A percentile compares a stretch with the other conserved stretches of the same genome.
Evolutionary conservation across 768 basidiomycete species (phyloP).

Genomic region (Royoungia palumana): DNA sequence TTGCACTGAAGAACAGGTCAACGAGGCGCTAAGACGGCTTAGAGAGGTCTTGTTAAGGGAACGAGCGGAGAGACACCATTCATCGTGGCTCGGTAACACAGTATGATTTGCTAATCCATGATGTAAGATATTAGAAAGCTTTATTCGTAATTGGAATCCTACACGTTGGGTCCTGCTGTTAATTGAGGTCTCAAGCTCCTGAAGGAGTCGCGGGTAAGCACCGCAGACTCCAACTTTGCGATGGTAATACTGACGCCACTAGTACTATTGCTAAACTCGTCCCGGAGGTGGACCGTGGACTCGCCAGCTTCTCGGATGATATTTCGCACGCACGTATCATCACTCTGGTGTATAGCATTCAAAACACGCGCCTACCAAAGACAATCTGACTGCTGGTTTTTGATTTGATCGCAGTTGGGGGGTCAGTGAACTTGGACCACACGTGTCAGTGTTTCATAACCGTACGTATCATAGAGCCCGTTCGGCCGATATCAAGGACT

Average conservation of each 20-base stretch:
- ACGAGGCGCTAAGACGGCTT: slow-evolving; percentile 69
- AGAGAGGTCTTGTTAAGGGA: slow-evolving; percentile 36
- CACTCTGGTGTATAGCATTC: slow-evolving; percentile 6
- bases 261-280: too few relatives aligned
- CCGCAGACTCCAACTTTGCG: neutral
- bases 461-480: too few relatives aligned
- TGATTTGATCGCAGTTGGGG: neutral
- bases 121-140: slow-evolving; percentile 5
- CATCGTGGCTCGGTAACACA: neutral
- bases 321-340: too few relatives aligned
- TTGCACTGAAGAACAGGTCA: slow-evolving; percentile 60
- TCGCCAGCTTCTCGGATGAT: too few relatives aligned
- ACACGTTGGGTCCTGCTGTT: neutral
- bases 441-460: slow-evolving; percentile 19
- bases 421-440: slow-evolving; percentile 2
- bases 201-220: neutral
- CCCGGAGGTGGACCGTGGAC: too few relatives aligned
- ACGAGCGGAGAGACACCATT: slow-evolving; percentile 11
- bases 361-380: slow-evolving; percentile 10
- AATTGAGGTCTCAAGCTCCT: neutral
- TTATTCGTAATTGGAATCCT: neutral
- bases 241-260: neutral
- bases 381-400: neutral
- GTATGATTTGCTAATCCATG: neutral
- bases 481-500: slow-evolving; percentile 5